Conservation (phyloP, 1,139 yeast genomes). For the Yamadazyma diddensiae region DNA sequence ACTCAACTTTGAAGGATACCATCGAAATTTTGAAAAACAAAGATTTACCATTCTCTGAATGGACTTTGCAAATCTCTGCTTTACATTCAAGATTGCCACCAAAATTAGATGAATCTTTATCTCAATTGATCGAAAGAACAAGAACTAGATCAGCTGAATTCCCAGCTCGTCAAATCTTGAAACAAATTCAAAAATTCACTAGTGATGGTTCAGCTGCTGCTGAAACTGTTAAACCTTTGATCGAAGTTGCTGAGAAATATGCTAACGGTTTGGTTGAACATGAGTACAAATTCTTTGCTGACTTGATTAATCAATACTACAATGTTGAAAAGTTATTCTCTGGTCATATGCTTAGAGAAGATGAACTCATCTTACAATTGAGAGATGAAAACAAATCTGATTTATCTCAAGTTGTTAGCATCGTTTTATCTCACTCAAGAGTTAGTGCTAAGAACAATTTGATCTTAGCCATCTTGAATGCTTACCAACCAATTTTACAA, state of each 20-base stretch:
- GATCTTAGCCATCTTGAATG: constrained; percentile 77
- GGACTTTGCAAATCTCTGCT: constrained; percentile 84
- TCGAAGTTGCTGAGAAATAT: constrained; percentile 68
- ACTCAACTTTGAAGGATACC: constrained; percentile 69
- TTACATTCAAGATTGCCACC: constrained; percentile 85
- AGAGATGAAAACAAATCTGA: constrained; percentile 86
- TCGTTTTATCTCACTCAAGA: constrained; percentile 85
- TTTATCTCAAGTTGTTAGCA: constrained; percentile 65
- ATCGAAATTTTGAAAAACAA: constrained; percentile 72
- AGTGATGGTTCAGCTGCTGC: constrained; percentile 50
- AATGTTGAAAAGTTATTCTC: constrained; percentile 75
- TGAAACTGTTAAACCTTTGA: constrained; percentile 61
- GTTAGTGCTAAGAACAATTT: constrained; percentile 92
- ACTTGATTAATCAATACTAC: constrained; percentile 67
- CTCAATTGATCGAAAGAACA: constrained; percentile 64
- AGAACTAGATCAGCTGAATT: constrained; percentile 73
- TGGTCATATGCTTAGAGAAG: constrained; percentile 74
- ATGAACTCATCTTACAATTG: constrained; percentile 77
- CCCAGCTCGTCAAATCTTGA: constrained; percentile 83
- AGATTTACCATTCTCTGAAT: constrained; percentile 88
- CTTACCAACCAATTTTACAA: constrained; percentile 75
- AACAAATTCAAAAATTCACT: constrained; percentile 54
- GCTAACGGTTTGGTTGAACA: constrained; percentile 76
- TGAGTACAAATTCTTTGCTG: constrained; percentile 73
- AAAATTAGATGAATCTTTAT: constrained; percentile 67